A percentile compares a stretch with the other conserved stretches of the same genome.
phyloP scores from a whole-genome alignment of 768 basidiomycete genomes.

The Hortiboletus flavorubellus region DNA sequence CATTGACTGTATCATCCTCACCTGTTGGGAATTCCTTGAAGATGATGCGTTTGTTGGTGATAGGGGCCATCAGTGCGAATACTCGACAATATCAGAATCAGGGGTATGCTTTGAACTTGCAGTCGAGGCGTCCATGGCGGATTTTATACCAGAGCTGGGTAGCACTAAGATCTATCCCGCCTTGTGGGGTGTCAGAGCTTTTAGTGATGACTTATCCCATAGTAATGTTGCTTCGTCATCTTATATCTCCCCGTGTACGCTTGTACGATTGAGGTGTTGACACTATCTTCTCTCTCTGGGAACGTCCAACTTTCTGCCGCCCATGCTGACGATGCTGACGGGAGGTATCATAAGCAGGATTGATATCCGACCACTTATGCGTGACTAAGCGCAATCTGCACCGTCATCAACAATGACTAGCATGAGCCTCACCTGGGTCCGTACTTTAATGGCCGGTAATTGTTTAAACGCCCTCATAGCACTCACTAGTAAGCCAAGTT shows the following conservation, averaged over 20 bases:
- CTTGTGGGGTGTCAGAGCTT: background rate
- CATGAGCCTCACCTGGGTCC: too few species aligned
- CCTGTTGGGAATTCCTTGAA: constrained; percentile 31
- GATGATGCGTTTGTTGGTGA: constrained; percentile 35
- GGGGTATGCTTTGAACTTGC: background rate
- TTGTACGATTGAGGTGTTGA: background rate
- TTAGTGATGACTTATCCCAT: background rate
- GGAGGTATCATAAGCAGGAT: background rate
- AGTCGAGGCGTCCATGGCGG: background rate
- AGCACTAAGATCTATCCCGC: background rate
- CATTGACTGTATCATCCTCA: background rate
- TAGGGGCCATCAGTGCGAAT: background rate
- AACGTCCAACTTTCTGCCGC: background rate
- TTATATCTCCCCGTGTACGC: background rate
- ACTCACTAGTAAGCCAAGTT: too few species aligned
- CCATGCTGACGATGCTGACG: too few species aligned
- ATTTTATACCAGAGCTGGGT: background rate
- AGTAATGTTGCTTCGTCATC: too few species aligned
- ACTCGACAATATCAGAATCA: background rate
- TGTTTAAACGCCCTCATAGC: too few species aligned
- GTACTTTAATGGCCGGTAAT: too few species aligned
- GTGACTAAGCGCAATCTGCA: too few species aligned
- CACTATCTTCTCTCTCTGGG: too few species aligned
- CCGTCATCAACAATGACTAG: too few species aligned
- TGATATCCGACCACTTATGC: too few species aligned